A percentile compares a stretch with the other conserved stretches of the same genome.
These are phyloP conservation scores for Poteriospumella lacustris DNA, from an alignment of 108 stramenopile genomes.

Conservation along the genomic window DNA sequence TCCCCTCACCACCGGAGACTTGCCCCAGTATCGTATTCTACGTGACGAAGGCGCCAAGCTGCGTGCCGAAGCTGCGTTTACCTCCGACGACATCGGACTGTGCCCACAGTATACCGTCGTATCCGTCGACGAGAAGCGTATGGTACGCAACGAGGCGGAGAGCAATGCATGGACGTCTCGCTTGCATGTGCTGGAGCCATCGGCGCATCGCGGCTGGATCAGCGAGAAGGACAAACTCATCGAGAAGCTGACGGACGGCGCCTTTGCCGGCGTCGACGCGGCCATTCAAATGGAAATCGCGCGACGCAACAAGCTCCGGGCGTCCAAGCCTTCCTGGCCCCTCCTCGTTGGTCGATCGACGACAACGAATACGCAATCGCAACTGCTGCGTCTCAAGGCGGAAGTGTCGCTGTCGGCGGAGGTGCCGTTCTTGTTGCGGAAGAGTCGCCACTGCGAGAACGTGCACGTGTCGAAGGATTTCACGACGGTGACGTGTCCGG, in stretches of 20 bases:
- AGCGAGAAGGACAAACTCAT: constrained; percentile 46
- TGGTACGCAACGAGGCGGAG: constrained; percentile 25
- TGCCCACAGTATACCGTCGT: constrained; percentile 22
- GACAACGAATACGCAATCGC: background rate
- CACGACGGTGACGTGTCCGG: constrained; percentile 30
- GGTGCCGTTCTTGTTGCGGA: constrained; percentile 36
- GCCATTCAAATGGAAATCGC: constrained; percentile 20
- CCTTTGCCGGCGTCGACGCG: constrained; percentile 22
- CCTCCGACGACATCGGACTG: constrained; percentile 3
- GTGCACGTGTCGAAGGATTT: constrained; percentile 35
- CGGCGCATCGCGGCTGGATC: constrained; percentile 41
- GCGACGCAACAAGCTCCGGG: constrained; percentile 28
- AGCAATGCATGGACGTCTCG: constrained; percentile 33
- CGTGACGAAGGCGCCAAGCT: constrained; percentile 45
- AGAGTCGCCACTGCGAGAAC: background rate
- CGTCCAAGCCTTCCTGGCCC: too few species aligned
- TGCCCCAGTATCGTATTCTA: constrained; percentile 33
- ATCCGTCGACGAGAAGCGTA: constrained; percentile 37
- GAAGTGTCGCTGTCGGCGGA: constrained; percentile 29
- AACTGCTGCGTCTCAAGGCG: constrained; percentile 30
- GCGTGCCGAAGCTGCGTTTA: constrained; percentile 19
- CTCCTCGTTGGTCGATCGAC: too few species aligned
- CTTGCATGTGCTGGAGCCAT: constrained; percentile 37
- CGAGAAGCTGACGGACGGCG: background rate
- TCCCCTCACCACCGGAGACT: too few species aligned